These are phyloP conservation scores for Epichloe baconii DNA, from an alignment of 2,329 filamentous ascomycete genomes.

Conservation along the genomic window DNA sequence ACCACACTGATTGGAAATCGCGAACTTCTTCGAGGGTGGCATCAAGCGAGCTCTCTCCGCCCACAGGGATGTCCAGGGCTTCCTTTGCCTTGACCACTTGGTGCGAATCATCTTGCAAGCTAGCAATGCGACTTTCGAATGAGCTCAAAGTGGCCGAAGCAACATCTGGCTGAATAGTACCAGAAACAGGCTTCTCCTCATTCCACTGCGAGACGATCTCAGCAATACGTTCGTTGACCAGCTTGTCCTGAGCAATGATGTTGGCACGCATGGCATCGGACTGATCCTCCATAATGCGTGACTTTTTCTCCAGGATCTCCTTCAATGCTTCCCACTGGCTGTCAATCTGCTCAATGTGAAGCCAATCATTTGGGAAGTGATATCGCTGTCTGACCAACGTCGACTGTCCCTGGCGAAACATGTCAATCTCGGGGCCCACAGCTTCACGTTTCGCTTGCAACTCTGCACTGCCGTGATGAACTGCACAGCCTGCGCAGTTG, in stretches of 20 bases:
- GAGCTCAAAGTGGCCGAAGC: constrained; percentile 69
- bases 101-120: constrained; percentile 73
- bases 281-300: constrained; percentile 91
- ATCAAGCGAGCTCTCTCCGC: constrained; percentile 67
- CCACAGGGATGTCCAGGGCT: constrained; percentile 76
- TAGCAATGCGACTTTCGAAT: constrained; percentile 76
- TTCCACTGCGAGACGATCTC: constrained; percentile 84
- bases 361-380: constrained; percentile 86
- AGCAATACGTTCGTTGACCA: constrained; percentile 75
- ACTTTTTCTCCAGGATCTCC: constrained; percentile 82
- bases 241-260: constrained; percentile 84
- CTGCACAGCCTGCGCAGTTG: constrained; percentile 90
- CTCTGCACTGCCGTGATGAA: constrained; percentile 98
- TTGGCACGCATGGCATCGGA: constrained; percentile 90
- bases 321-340: constrained; percentile 91
- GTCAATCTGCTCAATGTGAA: constrained; percentile 91
- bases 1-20: constrained; percentile 98
- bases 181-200: constrained; percentile 92
- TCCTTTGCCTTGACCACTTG: constrained; percentile 97
- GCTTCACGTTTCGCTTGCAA: constrained; percentile 84
- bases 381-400: constrained; percentile 85
- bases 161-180: constrained; percentile 79
- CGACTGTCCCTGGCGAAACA: constrained; percentile 90
- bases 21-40: constrained; percentile 89
- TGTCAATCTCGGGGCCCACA: constrained; percentile 91